Base-by-base conservation (phyloP, 768 basidiomycete species). In the Russula brevipes region DNA sequence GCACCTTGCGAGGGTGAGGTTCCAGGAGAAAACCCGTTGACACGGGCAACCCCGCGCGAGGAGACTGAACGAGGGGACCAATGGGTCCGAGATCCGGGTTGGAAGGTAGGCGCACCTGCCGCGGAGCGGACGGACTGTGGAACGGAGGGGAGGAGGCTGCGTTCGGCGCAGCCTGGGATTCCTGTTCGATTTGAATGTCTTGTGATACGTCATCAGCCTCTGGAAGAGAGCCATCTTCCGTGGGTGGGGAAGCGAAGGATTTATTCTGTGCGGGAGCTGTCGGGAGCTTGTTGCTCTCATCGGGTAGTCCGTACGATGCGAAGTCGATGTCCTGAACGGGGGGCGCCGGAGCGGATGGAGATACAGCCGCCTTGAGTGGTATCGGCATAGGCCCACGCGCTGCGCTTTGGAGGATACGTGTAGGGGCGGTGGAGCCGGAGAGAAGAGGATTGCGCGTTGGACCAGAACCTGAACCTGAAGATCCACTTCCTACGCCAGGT, bases 261-360 rank as follows among this genome's bases (percentile, higher is more conserved):
- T 71, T 72, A 45, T 69, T 69, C 17, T 71, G 71, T 5, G 80
- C 81, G 11, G 82, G 81, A 5, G 79, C 77, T 45, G 70, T 74
- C 9, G 81, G 75, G 4, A 80, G 76, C 61, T 79, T 77, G 57
- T 81, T 78, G 45, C 72, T 75, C 61, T 87, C 86, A 60, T 89
- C 87, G n/a, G 86, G 77, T 24, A 82, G 77, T 7, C 82, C 82
- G 61, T 88, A 88, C 0, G 85, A 81, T 0, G 85, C 81, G 67
- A 91, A 89, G 62, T 90, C 88, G 58, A 84, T 88, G 69, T 88
- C 85, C 66, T 86, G 83, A 61, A 90, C 77, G 0, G 89, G 84
- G 0, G 90, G 89, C 0, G 90, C 90, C 9, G 90, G 89, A 3
- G 87, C 88, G 3, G 88, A 88, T 3, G 89, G 88, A 0, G 86